Evolutionary conservation across 345 rosid genomes (phyloP).

Genomic region (Moricandia moricandioides): DNA sequence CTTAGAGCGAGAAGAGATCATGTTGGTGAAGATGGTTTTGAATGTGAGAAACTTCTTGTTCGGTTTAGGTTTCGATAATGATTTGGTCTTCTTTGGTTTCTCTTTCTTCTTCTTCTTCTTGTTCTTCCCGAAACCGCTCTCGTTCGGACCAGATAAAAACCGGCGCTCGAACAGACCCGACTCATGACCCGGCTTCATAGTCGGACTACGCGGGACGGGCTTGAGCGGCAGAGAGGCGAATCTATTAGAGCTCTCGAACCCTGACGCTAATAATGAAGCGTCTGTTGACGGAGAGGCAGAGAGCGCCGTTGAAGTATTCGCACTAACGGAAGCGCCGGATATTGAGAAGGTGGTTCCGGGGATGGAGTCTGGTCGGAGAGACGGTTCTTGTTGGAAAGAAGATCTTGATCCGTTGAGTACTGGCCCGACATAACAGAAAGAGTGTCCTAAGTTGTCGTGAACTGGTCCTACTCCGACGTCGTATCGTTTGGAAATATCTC

Average conservation of each 20-base stretch:
- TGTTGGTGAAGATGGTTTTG: conserved; percentile 41
- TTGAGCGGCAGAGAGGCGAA: conserved; percentile 81
- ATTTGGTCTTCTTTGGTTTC: conserved; percentile 34
- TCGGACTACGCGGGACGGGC: conserved; percentile 61
- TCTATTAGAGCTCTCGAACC: conserved; percentile 75
- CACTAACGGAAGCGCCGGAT: conserved; percentile 94
- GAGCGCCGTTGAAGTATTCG: conserved; percentile 77
- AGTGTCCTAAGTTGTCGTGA: conserved; percentile 67
- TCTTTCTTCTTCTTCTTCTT: conserved; percentile 14
- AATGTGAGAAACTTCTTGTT: conserved; percentile 34
- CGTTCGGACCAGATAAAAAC: conserved; percentile 45
- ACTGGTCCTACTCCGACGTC: conserved; percentile 34
- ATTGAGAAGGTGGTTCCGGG: conserved; percentile 58
- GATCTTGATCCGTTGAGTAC: conserved; percentile 38
- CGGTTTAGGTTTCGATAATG: conserved; percentile 20
- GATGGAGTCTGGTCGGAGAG: conserved; percentile 46
- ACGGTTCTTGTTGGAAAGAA: conserved; percentile 27
- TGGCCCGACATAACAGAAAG: conserved; percentile 74
- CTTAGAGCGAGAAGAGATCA: conserved; percentile 41
- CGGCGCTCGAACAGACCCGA: conserved; percentile 42
- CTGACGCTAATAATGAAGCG: conserved; percentile 43
- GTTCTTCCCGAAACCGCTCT: conserved; percentile 38
- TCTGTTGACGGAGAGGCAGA: conserved; percentile 52
- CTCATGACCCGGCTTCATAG: conserved; percentile 30
- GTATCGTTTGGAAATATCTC: conserved; percentile 45